Base-by-base conservation (phyloP, 2,329 filamentous ascomycete species). In the Epichloe elymi region DNA sequence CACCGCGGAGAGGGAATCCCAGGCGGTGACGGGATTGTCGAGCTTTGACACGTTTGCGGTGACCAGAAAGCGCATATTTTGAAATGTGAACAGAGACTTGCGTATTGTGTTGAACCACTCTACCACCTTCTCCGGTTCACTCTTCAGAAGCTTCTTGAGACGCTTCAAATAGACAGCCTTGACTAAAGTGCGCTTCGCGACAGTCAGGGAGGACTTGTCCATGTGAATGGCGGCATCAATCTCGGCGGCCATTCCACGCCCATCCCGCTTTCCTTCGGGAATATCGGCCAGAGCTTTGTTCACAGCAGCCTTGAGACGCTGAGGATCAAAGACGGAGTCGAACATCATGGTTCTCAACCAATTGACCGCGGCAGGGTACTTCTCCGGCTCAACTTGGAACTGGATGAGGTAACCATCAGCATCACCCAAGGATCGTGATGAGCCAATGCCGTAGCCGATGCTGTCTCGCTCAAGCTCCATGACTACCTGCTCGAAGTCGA, bases 401-500 rank as follows among this genome's bases (percentile, higher is more conserved):
- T 83, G 80, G 46, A 97, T 80, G 52, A 82, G 79, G 30, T 95
- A 70, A 65, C 90, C 85, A 65, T 98, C 91, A 0, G 82, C 77
- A 63, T 95, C 89, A 36, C 86, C 84, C 43, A 94, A 70, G 36
- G 75, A 73, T 17, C 76, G 75, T 5, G 82, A 85, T 2, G 79
- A 79, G 53, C 82, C 80, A 56, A 96, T 80, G 1, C 71, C 74
- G 65, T 95, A 97, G 57, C 82, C 83, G 52, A 97, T 83, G 0
- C 93, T 97, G 59, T 97, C 90, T 61, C 85, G 81, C 67, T 98
- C 93, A 4, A 98, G 76, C 62, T 90, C 83, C 63, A 88, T 87
- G 43, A 97, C 89, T 3, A 97, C 87, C 55, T 95, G 80, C 64
- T 97, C 93, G 60, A 97, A 98, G 46, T 85, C 82, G 33, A 98